These are phyloP conservation scores for Phytopythium litorale DNA, from an alignment of 352 stramenopile genomes.

Conservation along the genomic window DNA sequence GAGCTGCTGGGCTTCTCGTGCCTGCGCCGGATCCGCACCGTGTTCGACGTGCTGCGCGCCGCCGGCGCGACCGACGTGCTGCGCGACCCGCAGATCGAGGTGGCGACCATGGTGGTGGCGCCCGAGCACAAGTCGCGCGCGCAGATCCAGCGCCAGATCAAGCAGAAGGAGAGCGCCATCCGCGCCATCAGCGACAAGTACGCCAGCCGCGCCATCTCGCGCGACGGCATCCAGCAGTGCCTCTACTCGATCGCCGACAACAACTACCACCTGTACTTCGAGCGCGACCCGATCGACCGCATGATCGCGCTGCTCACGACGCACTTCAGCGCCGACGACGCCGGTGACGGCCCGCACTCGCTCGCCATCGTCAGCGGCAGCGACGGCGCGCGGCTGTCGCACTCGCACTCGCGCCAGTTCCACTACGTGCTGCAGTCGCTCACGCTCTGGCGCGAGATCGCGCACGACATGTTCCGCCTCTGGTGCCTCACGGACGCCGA, in stretches of 20 bases:
- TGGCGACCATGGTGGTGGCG: slow-evolving; percentile 94
- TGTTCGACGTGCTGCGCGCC: slow-evolving; percentile 86
- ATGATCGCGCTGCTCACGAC: slow-evolving; percentile 89
- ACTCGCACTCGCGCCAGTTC: slow-evolving; percentile 94
- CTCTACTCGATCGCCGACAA: slow-evolving; percentile 97
- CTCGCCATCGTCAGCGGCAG: slow-evolving; percentile 92
- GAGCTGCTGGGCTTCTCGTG: slow-evolving; percentile 86
- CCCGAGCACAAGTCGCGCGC: slow-evolving; percentile 84
- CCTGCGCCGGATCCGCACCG: slow-evolving; percentile 82
- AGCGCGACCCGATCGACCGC: slow-evolving; percentile 95
- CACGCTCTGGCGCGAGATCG: slow-evolving; percentile 95
- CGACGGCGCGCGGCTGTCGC: slow-evolving; percentile 91
- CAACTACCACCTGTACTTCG: slow-evolving; percentile 97
- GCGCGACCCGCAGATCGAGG: slow-evolving; percentile 86
- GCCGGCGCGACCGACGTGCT: slow-evolving; percentile 73
- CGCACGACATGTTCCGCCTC: slow-evolving; percentile 95
- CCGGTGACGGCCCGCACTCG: slow-evolving; percentile 70
- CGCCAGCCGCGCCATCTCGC: slow-evolving; percentile 34
- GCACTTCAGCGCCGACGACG: slow-evolving; percentile 83
- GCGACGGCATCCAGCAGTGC: slow-evolving; percentile 92
- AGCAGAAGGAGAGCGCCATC: slow-evolving; percentile 91
- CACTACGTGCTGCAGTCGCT: slow-evolving; percentile 96
- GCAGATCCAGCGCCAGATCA: slow-evolving; percentile 92
- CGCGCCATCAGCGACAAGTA: slow-evolving; percentile 82
- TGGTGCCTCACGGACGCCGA: slow-evolving; percentile 95